Evolutionary conservation across 495 filamentous ascomycete genomes (phyloP).

Genomic region (Neurospora sp.): DNA sequence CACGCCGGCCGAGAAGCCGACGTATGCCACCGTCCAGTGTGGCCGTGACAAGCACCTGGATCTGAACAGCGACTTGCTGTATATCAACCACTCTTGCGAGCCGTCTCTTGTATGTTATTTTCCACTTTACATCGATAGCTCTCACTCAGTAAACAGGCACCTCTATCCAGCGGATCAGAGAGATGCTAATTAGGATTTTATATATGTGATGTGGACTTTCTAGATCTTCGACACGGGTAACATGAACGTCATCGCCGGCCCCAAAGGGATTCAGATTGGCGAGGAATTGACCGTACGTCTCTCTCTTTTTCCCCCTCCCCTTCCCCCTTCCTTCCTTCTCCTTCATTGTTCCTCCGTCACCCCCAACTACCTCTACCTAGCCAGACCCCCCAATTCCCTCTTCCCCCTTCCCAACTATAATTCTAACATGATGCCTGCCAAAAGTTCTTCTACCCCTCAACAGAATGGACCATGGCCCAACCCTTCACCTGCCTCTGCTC

Average conservation of each 20-base stretch:
- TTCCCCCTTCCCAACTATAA: too few species aligned
- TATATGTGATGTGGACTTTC: too few species aligned
- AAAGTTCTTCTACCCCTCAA: constrained; percentile 66
- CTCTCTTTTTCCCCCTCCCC: too few species aligned
- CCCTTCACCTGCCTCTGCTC: constrained; percentile 59
- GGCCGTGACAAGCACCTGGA: constrained; percentile 53
- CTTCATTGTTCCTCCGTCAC: too few species aligned
- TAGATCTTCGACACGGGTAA: constrained; percentile 55
- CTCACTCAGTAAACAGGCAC: too few species aligned
- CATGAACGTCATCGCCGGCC: constrained; percentile 52
- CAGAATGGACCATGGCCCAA: constrained; percentile 69
- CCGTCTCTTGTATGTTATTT: constrained; percentile 45
- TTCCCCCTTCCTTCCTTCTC: too few species aligned
- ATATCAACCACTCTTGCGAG: constrained; percentile 65
- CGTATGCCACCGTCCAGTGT: constrained; percentile 63
- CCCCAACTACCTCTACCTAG: too few species aligned
- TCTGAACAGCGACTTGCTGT: constrained; percentile 65
- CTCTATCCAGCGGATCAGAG: too few species aligned
- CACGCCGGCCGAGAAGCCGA: constrained; percentile 39
- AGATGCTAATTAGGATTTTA: too few species aligned
- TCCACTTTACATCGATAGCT: too few species aligned
- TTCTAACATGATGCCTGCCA: too few species aligned
- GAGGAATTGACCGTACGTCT: constrained; percentile 60
- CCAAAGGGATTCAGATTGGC: constrained; percentile 44
- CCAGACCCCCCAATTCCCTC: too few species aligned